Conservation (phyloP, 768 basidiomycete species). For the Naganishia randhawae region DNA sequence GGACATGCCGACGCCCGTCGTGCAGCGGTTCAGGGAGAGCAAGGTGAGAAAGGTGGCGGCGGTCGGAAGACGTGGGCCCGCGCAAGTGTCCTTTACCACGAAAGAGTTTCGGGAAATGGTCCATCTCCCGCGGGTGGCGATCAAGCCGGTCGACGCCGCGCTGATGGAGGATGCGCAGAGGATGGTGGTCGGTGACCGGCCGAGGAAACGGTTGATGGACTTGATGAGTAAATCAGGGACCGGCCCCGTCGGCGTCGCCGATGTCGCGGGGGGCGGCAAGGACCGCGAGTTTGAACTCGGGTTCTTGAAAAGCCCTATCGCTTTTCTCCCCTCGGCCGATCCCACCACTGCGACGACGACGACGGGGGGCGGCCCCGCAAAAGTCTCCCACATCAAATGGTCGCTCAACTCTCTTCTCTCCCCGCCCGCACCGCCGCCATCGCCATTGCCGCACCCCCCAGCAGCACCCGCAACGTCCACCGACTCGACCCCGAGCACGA, state of each 20-base stretch:
- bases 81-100: conserved; percentile 82
- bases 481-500: conserved; percentile 54
- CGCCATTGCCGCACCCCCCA: conserved; percentile 27
- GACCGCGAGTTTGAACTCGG: conserved; percentile 39
- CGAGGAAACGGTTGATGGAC: conserved; percentile 51
- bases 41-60: conserved; percentile 73
- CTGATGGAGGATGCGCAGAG: conserved; percentile 41
- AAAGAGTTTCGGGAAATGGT: conserved; percentile 89
- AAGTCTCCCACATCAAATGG: conserved; percentile 42
- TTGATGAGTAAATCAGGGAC: conserved; percentile 50
- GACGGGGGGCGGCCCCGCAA: background rate
- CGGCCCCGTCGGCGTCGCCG: too few species aligned
- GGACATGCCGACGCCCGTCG: conserved; percentile 72
- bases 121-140: conserved; percentile 62
- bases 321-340: conserved; percentile 27
- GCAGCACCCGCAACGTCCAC: conserved; percentile 61
- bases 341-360: background rate
- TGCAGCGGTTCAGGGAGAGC: conserved; percentile 59
- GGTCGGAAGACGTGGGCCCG: conserved; percentile 77
- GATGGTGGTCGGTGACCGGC: conserved; percentile 46
- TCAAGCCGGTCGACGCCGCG: conserved; percentile 36
- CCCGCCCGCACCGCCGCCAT: conserved; percentile 22
- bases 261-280: conserved; percentile 20
- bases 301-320: conserved; percentile 44
- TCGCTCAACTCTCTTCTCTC: conserved; percentile 40